Evolutionary conservation across 345 rosid genomes (phyloP).

Genomic region (Salix brachista): DNA sequence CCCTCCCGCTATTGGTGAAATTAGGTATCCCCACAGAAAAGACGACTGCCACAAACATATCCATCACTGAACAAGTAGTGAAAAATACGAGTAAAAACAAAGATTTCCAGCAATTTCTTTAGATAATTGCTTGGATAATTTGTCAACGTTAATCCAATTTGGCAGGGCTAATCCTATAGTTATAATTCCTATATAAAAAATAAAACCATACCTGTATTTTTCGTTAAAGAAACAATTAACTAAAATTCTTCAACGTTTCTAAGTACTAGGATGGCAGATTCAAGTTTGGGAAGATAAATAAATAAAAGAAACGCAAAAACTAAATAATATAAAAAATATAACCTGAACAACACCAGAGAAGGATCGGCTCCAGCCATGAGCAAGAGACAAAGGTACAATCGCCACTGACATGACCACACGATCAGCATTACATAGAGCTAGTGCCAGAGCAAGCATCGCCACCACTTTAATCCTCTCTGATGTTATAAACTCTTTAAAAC

Average conservation of each 20-base stretch:
- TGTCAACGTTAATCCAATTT: neutral
- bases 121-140: neutral
- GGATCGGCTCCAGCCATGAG: conserved; percentile 95
- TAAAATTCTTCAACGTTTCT: neutral
- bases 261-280: neutral
- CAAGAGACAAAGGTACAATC: conserved; percentile 73
- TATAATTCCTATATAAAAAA: neutral
- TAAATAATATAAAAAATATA: neutral
- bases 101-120: too few relatives aligned
- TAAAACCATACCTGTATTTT: neutral
- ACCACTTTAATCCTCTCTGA: conserved; percentile 93
- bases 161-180: neutral
- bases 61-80: conserved; percentile 13
- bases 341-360: conserved; percentile 98
- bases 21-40: conserved; percentile 91
- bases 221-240: neutral
- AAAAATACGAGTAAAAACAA: neutral
- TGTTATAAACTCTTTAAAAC: conserved; percentile 72
- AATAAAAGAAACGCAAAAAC: neutral
- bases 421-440: conserved; percentile 88
- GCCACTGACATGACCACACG: conserved; percentile 93
- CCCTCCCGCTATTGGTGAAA: conserved; percentile 91
- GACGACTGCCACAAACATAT: conserved; percentile 62
- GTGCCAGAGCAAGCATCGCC: conserved; percentile 82
- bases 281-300: neutral